Evolutionary conservation across 2,329 filamentous ascomycete genomes (phyloP).

Genomic region (Aureobasidium sp.): DNA sequence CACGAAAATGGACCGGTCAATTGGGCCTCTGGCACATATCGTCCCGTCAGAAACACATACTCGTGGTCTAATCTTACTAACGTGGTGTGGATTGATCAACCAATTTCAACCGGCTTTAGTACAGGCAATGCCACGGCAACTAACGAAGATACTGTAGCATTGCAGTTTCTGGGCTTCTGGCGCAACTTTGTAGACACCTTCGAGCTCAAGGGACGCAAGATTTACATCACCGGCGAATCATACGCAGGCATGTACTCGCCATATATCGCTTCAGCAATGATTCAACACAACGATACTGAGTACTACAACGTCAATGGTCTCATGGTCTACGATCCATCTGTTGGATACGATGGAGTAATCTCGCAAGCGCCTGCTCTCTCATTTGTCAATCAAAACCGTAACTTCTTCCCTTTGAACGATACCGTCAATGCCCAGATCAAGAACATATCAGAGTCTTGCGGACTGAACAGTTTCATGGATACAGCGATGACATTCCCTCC

Average conservation of each 20-base stretch:
- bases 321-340: conserved; percentile 30
- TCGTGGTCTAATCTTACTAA: conserved; percentile 59
- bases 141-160: conserved; percentile 33
- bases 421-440: conserved; percentile 12
- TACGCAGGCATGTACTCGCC: conserved; percentile 55
- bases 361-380: conserved; percentile 11
- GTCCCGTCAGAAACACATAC: conserved; percentile 37
- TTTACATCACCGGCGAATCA: conserved; percentile 49
- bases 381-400: conserved; percentile 5
- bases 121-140: conserved; percentile 26
- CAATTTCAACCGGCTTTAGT: conserved; percentile 23
- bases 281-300: conserved; percentile 36
- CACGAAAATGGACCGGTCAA: conserved; percentile 38
- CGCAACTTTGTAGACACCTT: conserved; percentile 46
- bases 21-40: conserved; percentile 35
- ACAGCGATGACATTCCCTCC: conserved; percentile 38
- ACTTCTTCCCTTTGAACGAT: conserved; percentile 15
- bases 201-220: conserved; percentile 40
- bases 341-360: conserved; percentile 29
- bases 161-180: conserved; percentile 37
- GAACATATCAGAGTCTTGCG: conserved; percentile 36
- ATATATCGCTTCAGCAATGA: conserved; percentile 48
- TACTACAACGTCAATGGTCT: conserved; percentile 28
- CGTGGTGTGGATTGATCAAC: conserved; percentile 55
- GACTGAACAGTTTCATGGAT: conserved; percentile 32